Evolutionary conservation across 139 green algal species (phyloP), one percentile per base, ranked within the genome.

Genomic region (Limnomonas spitsbergensis): DNA sequence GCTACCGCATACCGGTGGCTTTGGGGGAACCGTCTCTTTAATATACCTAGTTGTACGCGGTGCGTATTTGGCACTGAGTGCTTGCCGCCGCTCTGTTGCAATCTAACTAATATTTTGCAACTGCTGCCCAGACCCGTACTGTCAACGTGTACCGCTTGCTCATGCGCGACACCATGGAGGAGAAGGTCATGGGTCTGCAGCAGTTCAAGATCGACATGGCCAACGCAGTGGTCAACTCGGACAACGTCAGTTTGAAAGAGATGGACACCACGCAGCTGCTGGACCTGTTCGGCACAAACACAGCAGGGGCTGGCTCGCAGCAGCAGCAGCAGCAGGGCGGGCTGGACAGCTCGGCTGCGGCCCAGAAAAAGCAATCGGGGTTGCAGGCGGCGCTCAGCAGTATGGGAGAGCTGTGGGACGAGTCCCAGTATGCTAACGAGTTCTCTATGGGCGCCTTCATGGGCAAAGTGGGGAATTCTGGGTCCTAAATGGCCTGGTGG

Each of bases 61-160:
- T n/a, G n/a, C n/a, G n/a, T n/a, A n/a, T n/a, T n/a, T n/a, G n/a
- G n/a, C n/a, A n/a, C n/a, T n/a, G n/a, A n/a, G n/a, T n/a, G n/a
- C n/a, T n/a, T n/a, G n/a, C n/a, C n/a, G n/a, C n/a, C n/a, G n/a
- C n/a, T n/a, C n/a, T n/a, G n/a, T n/a, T n/a, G n/a, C n/a, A 20
- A 61, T 61, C 20, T 61, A 61, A 61, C 20, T 61, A 61, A 14
- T 61, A 14, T 61, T 61, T 20, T 61, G n/a, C n/a, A n/a, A n/a
- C n/a, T n/a, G 47, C 47, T 20, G 20, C 20, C 14, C 47, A 99
- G 90, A 86, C 80, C 7, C 88, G 92, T 36, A 93, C 93, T 2
- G 96, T 99, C 42, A 97, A 94, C 69, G 96, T 99, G 79, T 98
- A 98, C 90, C 87, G 96, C 38, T 86, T 98, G 73, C 84, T 98